Conservation (phyloP, 345 rosid genomes). For the Bruguiera gymnorhiza region DNA sequence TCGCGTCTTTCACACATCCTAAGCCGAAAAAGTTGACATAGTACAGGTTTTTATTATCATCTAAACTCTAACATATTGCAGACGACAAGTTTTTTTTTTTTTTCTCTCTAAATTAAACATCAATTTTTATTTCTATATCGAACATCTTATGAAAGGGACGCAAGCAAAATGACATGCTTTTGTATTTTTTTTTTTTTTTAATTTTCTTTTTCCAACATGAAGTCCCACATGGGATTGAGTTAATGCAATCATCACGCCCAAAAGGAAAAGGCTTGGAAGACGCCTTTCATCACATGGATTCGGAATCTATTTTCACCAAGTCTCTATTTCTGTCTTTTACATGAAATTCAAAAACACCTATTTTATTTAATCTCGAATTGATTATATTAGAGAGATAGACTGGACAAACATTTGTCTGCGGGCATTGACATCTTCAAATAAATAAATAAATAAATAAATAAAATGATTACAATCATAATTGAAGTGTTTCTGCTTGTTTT, state of each 20-base stretch:
- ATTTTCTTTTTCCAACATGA: too few relatives aligned
- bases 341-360: background rate
- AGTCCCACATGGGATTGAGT: constrained; percentile 37
- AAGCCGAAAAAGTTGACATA: too few relatives aligned
- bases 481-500: constrained; percentile 1
- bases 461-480: background rate
- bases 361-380: background rate
- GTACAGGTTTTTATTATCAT: too few relatives aligned
- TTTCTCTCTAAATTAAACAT: too few relatives aligned
- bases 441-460: background rate
- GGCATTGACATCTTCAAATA: too few relatives aligned
- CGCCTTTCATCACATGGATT: constrained; percentile 32
- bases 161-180: too few relatives aligned
- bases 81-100: too few relatives aligned
- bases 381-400: background rate
- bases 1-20: too few relatives aligned
- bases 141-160: too few relatives aligned
- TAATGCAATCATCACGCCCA: constrained; percentile 37
- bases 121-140: too few relatives aligned
- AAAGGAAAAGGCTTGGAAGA: constrained; percentile 10
- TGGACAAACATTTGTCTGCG: background rate
- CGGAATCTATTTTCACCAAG: constrained; percentile 20
- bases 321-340: background rate
- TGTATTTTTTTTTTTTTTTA: too few relatives aligned
- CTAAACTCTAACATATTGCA: too few relatives aligned